Conservation (phyloP, 306 rosid species). For the Cicer judaicum region DNA sequence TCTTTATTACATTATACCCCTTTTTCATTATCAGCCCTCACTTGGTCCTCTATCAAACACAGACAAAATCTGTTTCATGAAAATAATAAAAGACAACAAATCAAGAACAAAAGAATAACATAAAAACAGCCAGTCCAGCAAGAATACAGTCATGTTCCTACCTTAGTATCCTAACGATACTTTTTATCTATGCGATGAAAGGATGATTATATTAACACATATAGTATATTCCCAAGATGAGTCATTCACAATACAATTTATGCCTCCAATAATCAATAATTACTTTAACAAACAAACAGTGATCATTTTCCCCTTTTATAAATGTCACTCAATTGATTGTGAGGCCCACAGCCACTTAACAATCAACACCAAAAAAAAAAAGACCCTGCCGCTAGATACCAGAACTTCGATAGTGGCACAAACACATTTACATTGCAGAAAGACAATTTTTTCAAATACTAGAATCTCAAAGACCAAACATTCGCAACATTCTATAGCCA, state of each 20-base stretch:
- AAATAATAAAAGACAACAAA: slow-evolving; percentile 34
- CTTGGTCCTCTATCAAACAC: background rate
- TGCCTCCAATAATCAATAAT: background rate
- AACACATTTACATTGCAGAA: background rate
- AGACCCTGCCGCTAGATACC: slow-evolving; percentile 15
- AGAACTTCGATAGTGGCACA: background rate
- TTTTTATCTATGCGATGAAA: slow-evolving; percentile 13
- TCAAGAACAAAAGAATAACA: slow-evolving; percentile 29
- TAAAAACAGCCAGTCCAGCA: slow-evolving; percentile 18
- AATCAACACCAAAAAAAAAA: slow-evolving; percentile 35
- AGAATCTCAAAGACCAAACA: slow-evolving; percentile 8
- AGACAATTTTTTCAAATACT: slow-evolving; percentile 9
- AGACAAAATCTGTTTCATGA: slow-evolving; percentile 2
- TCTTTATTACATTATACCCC: no score
- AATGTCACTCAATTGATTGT: slow-evolving; percentile 13
- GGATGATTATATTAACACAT: background rate
- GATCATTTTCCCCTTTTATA: slow-evolving; percentile 6
- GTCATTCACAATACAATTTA: background rate
- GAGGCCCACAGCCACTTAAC: slow-evolving; percentile 9
- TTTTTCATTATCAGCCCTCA: no score
- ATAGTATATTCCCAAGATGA: slow-evolving; percentile 16
- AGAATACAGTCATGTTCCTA: slow-evolving; percentile 27
- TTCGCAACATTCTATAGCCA: background rate
- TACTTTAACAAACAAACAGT: slow-evolving; percentile 1
- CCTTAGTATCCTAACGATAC: background rate